A percentile compares a stretch with the other conserved stretches of the same genome.
phyloP scores from a whole-genome alignment of 179 eudicot species.

The Spergularia azorica region DNA sequence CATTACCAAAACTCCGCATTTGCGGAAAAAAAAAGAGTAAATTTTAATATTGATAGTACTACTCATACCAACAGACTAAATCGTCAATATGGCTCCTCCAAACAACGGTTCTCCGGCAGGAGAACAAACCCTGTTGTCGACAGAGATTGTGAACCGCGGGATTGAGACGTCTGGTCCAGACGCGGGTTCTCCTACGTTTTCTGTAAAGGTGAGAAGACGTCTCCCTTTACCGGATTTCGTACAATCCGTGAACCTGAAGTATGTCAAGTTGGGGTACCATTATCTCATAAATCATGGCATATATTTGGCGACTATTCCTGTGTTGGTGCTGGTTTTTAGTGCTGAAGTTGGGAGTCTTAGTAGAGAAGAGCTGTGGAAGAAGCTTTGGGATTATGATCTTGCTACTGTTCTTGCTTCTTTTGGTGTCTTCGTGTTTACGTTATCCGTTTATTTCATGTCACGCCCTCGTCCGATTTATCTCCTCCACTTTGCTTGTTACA shows the following conservation, averaged over 20 bases:
- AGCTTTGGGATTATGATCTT: constrained; percentile 66
- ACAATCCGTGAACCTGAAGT: constrained; percentile 87
- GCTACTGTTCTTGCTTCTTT: constrained; percentile 67
- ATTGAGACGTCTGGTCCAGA: constrained; percentile 55
- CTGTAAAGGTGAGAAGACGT: constrained; percentile 74
- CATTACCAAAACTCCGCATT: not conserved
- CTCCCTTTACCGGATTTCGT: constrained; percentile 75
- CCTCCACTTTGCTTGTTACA: constrained; percentile 82
- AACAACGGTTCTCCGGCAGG: constrained; percentile 25
- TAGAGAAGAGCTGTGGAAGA: constrained; percentile 66
- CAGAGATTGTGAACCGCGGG: constrained; percentile 84
- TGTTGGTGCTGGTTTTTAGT: constrained; percentile 60
- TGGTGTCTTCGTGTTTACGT: constrained; percentile 65
- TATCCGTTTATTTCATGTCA: constrained; percentile 71
- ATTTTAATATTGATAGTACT: no score
- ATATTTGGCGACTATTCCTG: constrained; percentile 72
- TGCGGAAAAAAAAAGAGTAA: no score
- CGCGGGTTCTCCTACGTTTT: constrained; percentile 69
- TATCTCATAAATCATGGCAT: constrained; percentile 76
- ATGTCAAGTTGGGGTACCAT: constrained; percentile 88
- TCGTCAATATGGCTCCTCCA: constrained; percentile 18
- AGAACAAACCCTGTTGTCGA: constrained; percentile 61
- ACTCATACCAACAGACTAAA: not conserved
- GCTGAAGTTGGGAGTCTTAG: constrained; percentile 74
- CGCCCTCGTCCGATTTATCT: constrained; percentile 73